Conservation (phyloP, 148 eudicot genomes). For the Agrostemma githago region DNA sequence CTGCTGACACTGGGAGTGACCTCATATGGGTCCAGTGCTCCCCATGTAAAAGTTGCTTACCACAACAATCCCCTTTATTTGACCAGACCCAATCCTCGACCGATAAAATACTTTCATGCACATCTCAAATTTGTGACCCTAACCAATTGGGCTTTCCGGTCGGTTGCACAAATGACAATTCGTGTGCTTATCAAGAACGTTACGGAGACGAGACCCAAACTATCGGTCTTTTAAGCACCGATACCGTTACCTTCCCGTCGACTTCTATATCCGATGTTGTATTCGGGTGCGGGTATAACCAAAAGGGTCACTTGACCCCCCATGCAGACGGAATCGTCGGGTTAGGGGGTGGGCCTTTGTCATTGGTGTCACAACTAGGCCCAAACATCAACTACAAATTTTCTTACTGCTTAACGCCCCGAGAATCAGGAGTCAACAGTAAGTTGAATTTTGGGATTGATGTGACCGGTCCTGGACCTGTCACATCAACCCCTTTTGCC, state of each 20-base stretch:
- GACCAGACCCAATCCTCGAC: slow-evolving; percentile 27
- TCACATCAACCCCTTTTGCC: slow-evolving; percentile 23
- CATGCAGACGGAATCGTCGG: slow-evolving; percentile 33
- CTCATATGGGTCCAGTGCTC: slow-evolving; percentile 36
- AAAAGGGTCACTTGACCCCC: neutral
- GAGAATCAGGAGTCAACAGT: neutral
- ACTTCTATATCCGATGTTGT: neutral
- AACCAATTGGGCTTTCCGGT: neutral
- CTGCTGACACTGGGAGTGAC: slow-evolving; percentile 39
- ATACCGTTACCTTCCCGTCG: slow-evolving; percentile 18
- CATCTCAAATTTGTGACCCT: slow-evolving; percentile 8
- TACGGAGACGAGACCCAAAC: slow-evolving; percentile 19
- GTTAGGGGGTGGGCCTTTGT: slow-evolving; percentile 28
- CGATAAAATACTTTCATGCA: slow-evolving; percentile 16
- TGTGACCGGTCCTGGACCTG: slow-evolving; percentile 18
- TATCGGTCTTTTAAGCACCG: slow-evolving; percentile 10
- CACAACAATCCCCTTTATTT: slow-evolving; percentile 18
- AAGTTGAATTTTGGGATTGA: slow-evolving; percentile 27
- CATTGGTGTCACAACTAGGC: slow-evolving; percentile 31
- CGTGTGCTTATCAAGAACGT: neutral
- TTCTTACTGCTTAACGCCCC: slow-evolving; percentile 32
- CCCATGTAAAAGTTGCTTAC: slow-evolving; percentile 24
- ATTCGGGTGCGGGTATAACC: slow-evolving; percentile 30
- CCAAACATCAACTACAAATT: slow-evolving; percentile 28
- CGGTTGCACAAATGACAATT: neutral